Conservation (phyloP, 2,329 filamentous ascomycete genomes). For the Cladorrhinum sp. region DNA sequence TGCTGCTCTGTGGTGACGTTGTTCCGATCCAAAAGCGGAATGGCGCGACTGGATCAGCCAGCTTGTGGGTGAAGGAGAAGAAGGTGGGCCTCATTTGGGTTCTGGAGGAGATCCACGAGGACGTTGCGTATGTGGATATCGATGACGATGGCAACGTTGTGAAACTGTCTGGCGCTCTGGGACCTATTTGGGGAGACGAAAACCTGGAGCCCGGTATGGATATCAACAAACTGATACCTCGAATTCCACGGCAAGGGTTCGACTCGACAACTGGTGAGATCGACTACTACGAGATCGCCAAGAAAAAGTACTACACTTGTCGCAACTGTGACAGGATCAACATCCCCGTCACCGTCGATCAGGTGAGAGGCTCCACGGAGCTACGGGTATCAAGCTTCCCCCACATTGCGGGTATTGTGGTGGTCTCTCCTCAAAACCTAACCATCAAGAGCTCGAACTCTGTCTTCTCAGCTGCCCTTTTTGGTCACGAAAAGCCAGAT, state of each 20-base stretch:
- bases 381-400: constrained; percentile 91
- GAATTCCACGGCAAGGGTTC: constrained; percentile 73
- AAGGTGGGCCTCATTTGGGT: constrained; percentile 94
- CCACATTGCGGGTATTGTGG: constrained; percentile 95
- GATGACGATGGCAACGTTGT: constrained; percentile 75
- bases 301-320: constrained; percentile 79
- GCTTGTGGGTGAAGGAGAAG: constrained; percentile 98
- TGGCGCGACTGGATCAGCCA: constrained; percentile 85
- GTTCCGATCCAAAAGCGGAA: constrained; percentile 94
- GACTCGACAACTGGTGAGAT: constrained; percentile 68
- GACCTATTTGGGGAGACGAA: constrained; percentile 80
- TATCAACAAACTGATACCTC: constrained; percentile 74
- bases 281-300: constrained; percentile 72
- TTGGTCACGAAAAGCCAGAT: constrained; percentile 82
- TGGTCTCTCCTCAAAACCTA: constrained; percentile 75
- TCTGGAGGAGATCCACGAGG: constrained; percentile 93
- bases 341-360: constrained; percentile 79
- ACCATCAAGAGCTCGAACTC: constrained; percentile 90
- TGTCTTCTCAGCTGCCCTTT: constrained; percentile 88
- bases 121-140: constrained; percentile 73
- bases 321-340: constrained; percentile 72
- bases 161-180: constrained; percentile 70
- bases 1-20: constrained; percentile 94
- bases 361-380: constrained; percentile 64
- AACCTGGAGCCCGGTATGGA: constrained; percentile 66